Percentiles rank a stretch among this genome's conserved stretches.
These are phyloP conservation scores for Cordyceps cicadae DNA, from an alignment of 2,329 filamentous ascomycete genomes.

Conservation along the genomic window DNA sequence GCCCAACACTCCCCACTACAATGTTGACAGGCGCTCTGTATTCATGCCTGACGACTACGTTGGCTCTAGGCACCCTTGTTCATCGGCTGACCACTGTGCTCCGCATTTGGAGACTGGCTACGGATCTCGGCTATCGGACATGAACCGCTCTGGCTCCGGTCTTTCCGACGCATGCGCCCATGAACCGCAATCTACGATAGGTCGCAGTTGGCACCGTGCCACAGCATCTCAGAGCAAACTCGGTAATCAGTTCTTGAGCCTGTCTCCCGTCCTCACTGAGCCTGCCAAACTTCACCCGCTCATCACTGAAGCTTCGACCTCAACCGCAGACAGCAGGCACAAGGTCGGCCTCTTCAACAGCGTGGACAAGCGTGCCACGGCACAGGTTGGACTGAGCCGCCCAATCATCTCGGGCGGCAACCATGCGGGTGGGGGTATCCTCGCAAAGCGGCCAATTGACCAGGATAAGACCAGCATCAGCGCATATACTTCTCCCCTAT, in stretches of 20 bases:
- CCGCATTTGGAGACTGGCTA: conserved; percentile 24
- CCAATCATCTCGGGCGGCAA: conserved; percentile 53
- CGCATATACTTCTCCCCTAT: conserved; percentile 6
- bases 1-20: conserved; percentile 44
- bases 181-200: conserved; percentile 20
- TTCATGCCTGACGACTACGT: conserved; percentile 49
- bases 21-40: conserved; percentile 46
- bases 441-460: background rate
- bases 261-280: conserved; percentile 17
- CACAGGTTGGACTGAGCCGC: conserved; percentile 56
- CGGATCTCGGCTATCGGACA: conserved; percentile 27
- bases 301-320: conserved; percentile 21
- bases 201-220: conserved; percentile 32
- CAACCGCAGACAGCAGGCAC: conserved; percentile 43
- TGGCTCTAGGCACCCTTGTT: conserved; percentile 18
- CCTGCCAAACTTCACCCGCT: background rate
- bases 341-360: conserved; percentile 46
- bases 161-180: conserved; percentile 16
- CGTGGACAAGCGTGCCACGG: conserved; percentile 54
- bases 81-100: conserved; percentile 17
- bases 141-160: background rate
- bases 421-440: conserved; percentile 26
- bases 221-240: conserved; percentile 34
- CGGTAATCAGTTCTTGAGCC: conserved; percentile 35
- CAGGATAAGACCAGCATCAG: conserved; percentile 3